Base-by-base conservation (phyloP, 352 stramenopile genomes). In the Globisporangium irregulare region DNA sequence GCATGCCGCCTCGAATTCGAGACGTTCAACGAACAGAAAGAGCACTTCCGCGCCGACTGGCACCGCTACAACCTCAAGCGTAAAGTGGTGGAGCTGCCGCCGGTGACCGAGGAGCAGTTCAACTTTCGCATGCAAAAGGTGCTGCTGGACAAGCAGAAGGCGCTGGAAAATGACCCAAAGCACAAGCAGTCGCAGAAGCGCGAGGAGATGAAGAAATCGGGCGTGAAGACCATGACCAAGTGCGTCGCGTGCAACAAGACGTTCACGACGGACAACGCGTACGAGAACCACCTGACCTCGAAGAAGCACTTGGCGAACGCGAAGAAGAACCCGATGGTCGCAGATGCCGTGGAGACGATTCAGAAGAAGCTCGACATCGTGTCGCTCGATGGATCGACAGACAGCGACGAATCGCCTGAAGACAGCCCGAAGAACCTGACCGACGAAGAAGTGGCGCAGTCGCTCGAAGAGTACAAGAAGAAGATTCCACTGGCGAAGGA, bases 41-140 rank as follows among this genome's bases (percentile, higher is more conserved):
- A 93, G 27, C 93, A 98, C 80, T 98, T 97, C 79, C 98, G 98
- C 75, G 92, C 91, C 67, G 96, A 99, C 75, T 99, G 97, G 97
- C 97, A 99, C 76, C 94, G 88, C 63, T 97, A 97, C 77, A 97
- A 97, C 66, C 88, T 99, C 51, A 99, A 98, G 89, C 94, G 97
- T 69, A 98, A 98, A 70, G 94, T 99, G 58, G 93, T 97, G 58
- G 89, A 93, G 64, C 80, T 99, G 67, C 83, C 88, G 54, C 86
- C 97, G 25, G 82, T 99, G 65, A 91, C 90, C 22, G 84, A 98
- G 72, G 74, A 87, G 60, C 86, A 94, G 72, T 97, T 95, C 72
- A 78, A 92, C 43, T 67, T 82, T 64, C 84, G 89, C 60, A 95
- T 95, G 82, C 77, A 82, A 46, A 90, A 89, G 67, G 78, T 92